phyloP scores from a whole-genome alignment of 495 filamentous ascomycete genomes.

The Hamigera avellanea region DNA sequence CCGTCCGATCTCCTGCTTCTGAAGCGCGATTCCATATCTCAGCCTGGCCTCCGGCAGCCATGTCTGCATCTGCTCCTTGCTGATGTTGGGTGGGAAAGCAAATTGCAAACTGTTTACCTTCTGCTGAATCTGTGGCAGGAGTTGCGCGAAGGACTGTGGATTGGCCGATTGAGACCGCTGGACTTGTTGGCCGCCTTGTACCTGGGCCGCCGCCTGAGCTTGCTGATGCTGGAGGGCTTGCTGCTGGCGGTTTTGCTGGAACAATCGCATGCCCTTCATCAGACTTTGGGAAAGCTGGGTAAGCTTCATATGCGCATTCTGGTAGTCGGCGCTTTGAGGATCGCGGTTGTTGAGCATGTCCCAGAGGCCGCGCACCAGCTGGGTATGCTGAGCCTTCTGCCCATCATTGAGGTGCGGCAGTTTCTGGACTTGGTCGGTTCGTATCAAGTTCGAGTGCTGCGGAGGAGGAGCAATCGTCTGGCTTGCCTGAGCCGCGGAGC shows the following conservation, averaged over 20 bases:
- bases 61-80: slow-evolving; percentile 31
- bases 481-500: slow-evolving; percentile 18
- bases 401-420: slow-evolving; percentile 41
- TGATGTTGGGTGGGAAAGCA: slow-evolving; percentile 35
- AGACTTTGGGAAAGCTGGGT: slow-evolving; percentile 53
- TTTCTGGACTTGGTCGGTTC: slow-evolving; percentile 40
- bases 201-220: slow-evolving; percentile 13
- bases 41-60: slow-evolving; percentile 41
- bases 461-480: slow-evolving; percentile 25
- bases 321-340: slow-evolving; percentile 43
- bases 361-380: slow-evolving; percentile 51
- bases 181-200: slow-evolving; percentile 21
- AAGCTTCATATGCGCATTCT: slow-evolving; percentile 52
- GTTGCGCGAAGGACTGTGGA: slow-evolving; percentile 28
- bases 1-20: slow-evolving; percentile 39
- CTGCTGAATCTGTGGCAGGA: slow-evolving; percentile 30
- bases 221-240: slow-evolving; percentile 26
- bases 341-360: slow-evolving; percentile 46
- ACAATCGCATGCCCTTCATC: slow-evolving; percentile 42
- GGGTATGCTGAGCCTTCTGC: slow-evolving; percentile 55
- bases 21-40: slow-evolving; percentile 39
- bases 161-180: slow-evolving; percentile 29
- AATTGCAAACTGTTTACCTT: slow-evolving; percentile 36
- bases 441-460: slow-evolving; percentile 37
- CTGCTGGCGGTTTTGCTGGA: slow-evolving; percentile 32